Evolutionary conservation across 352 stramenopile genomes (phyloP).

Genomic region (Phytopythium cucurbitacearum): DNA sequence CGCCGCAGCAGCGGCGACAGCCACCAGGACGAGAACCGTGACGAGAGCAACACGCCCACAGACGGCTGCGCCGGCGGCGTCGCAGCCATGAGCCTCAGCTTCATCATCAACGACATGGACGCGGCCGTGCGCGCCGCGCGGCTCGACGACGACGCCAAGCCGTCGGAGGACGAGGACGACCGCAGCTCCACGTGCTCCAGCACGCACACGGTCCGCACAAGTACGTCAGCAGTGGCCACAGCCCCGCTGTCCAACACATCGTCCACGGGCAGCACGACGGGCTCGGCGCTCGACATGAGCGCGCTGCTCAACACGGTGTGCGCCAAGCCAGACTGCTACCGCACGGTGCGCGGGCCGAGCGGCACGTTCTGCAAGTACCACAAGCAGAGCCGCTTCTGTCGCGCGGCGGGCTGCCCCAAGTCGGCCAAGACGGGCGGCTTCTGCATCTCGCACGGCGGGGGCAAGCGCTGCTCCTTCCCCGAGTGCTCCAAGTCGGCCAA

Average conservation of each 20-base stretch:
- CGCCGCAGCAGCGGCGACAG: conserved; percentile 7
- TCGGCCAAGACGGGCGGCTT: conserved; percentile 77
- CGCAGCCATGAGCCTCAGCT: conserved; percentile 80
- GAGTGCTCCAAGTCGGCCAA: conserved; percentile 86
- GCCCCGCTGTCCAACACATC: conserved; percentile 5
- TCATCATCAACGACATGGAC: conserved; percentile 66
- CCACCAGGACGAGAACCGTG: conserved; percentile 23
- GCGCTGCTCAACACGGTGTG: conserved; percentile 79
- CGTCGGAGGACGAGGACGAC: conserved; percentile 35
- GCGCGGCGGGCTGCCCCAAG: conserved; percentile 61
- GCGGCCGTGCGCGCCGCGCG: conserved; percentile 19
- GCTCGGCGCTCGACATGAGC: conserved; percentile 42
- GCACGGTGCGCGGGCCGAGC: conserved; percentile 57
- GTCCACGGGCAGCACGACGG: conserved; percentile 19
- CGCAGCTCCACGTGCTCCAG: conserved; percentile 4
- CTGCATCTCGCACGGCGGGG: conserved; percentile 70
- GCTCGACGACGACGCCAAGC: conserved; percentile 8
- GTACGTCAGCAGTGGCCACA: neutral
- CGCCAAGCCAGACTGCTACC: conserved; percentile 72
- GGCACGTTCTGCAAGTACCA: conserved; percentile 83
- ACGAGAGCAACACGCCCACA: conserved; percentile 12
- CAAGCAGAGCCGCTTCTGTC: conserved; percentile 80
- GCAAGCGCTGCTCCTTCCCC: conserved; percentile 60
- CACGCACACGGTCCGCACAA: neutral
- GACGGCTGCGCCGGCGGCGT: conserved; percentile 41